Percentiles rank a stretch among this genome's conserved stretches.
phyloP scores from a whole-genome alignment of 371 early-diverging fungal genomes.

The Furculomyces boomerangus region DNA sequence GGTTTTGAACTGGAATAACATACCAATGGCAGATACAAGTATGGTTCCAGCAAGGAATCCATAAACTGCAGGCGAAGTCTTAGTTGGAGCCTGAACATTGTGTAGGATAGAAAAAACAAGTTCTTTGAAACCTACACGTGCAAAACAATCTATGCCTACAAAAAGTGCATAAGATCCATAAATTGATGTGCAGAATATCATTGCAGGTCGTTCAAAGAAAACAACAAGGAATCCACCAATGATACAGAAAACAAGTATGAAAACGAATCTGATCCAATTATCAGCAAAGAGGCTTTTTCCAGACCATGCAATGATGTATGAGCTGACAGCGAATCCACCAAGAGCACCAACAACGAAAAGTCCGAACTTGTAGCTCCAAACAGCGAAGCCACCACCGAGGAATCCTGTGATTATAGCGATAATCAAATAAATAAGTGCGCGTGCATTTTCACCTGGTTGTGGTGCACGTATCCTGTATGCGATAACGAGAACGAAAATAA shows the following conservation, averaged over 20 bases:
- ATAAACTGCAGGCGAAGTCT: not conserved
- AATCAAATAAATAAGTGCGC: slow-evolving; percentile 27
- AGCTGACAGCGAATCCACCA: slow-evolving; percentile 35
- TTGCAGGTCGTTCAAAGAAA: slow-evolving; percentile 28
- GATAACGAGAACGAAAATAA: slow-evolving; percentile 17
- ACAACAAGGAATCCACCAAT: slow-evolving; percentile 31
- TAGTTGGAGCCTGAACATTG: too few species aligned
- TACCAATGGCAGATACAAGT: not conserved
- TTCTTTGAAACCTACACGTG: slow-evolving; percentile 41
- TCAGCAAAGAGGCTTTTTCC: not conserved
- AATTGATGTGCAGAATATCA: slow-evolving; percentile 39
- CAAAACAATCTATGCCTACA: slow-evolving; percentile 56
- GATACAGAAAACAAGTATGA: slow-evolving; percentile 35
- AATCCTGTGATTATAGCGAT: slow-evolving; percentile 33
- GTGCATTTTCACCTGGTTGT: slow-evolving; percentile 14
- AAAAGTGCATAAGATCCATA: slow-evolving; percentile 50
- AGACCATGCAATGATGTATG: slow-evolving; percentile 36
- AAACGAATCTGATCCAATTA: slow-evolving; percentile 27
- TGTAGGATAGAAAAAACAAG: slow-evolving; percentile 2
- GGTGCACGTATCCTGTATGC: slow-evolving; percentile 19
- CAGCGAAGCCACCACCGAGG: slow-evolving; percentile 31
- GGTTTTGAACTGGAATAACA: not conserved
- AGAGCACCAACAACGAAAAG: slow-evolving; percentile 31
- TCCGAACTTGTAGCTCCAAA: slow-evolving; percentile 21
- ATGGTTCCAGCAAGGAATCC: not conserved